Base-by-base conservation (phyloP, 2,329 filamentous ascomycete species). In the Claviceps sp. region DNA sequence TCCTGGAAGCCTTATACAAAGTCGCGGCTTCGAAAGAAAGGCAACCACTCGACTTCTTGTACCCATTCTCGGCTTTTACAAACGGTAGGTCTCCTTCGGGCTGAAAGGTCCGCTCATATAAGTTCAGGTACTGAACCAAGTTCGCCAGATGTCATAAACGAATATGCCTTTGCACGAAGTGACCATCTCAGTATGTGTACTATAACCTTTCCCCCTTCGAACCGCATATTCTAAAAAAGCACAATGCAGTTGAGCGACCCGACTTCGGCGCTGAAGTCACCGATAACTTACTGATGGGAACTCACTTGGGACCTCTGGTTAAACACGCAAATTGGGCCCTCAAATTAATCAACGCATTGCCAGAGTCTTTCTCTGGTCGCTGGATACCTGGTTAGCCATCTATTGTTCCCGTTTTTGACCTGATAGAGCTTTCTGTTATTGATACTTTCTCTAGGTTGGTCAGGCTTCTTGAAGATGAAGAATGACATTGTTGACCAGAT, bases 401-500 rank as follows among this genome's bases (percentile, higher is more conserved):
- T 4, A 16, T 22, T 59, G 38, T 44, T 53, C 37, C 16, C 55
- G 13, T 49, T 11, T 54, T 34, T 34, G 30, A 11, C 30, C 30
- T 11, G 9, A 1, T 34, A 34, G 9, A 34, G 4, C 30, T 34
- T 16, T 46, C 26, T 55, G 16, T 49, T 6, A 50, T 58, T 50
- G 56, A 63, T 50, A 50, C 51, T 34, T 60, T 37, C 57, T 56
- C 2, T 55, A 58, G 66, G 65, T 48, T 69, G 66, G 66, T 59
- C 60, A 24, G 65, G 65, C 14, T 70, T 68, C 52, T 55, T 71
- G 53, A 66, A 63, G 55, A 67, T 69, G 62, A 67, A 70, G 55
- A 63, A 65, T 26, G 65, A 67, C 34, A 66, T 71, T 47, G 58
- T 64, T 13, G 54, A 62, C 4, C 65, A 68, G 13, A 68, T 70